Evolutionary conservation across 441 rosid genomes (phyloP), one percentile per base, ranked within the genome.

Genomic region (Rhodomyrtus psidioides): DNA sequence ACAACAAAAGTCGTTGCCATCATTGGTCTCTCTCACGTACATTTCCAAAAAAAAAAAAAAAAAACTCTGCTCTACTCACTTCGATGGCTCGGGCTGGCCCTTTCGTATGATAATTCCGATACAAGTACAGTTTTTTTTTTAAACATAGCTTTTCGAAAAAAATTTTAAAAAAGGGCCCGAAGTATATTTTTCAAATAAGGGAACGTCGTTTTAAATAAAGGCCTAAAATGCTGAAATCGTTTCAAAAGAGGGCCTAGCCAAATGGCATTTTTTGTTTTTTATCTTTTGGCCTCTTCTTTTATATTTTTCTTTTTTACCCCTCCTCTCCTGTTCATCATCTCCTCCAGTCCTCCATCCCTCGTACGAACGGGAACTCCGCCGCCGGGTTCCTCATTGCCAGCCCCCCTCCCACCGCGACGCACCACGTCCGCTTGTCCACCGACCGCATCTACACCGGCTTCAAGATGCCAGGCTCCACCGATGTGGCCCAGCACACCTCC

Each of bases 401-500:
- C 2, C 97, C 98, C 26, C 99, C 98, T 53, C 94, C 98, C n/a
- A 97, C 93, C 17, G 98, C 99, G 74, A 96, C 85, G 88, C 99
- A 97, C 84, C 87, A 86, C 56, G 97, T 96, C 87, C 86, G 93
- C 51, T 95, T 94, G 53, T 96, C 98, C 0, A 96, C 89, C 0
- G 98, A 97, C 88, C 84, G 87, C 95, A 97, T 91, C 89, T 83
- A 85, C 81, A 95, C 89, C 28, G 99, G 98, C 23, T 94, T 94
- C 83, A 94, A 93, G 55, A 92, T 84, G 0, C 94, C 98, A n/a
- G 99, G 99, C 81, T 97, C 96, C 3, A 98, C 97, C 55, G 96
- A 92, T 7, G 99, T 97, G 46, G 98, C 99, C 82, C 94, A 92
- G 88, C 99, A 96, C 15, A 97, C 98, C 91, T 97, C 98, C 94